A percentile compares a stretch with the other conserved stretches of the same genome.
phyloP scores from a whole-genome alignment of 2,329 filamentous ascomycete genomes.

The Penicillium palitans region DNA sequence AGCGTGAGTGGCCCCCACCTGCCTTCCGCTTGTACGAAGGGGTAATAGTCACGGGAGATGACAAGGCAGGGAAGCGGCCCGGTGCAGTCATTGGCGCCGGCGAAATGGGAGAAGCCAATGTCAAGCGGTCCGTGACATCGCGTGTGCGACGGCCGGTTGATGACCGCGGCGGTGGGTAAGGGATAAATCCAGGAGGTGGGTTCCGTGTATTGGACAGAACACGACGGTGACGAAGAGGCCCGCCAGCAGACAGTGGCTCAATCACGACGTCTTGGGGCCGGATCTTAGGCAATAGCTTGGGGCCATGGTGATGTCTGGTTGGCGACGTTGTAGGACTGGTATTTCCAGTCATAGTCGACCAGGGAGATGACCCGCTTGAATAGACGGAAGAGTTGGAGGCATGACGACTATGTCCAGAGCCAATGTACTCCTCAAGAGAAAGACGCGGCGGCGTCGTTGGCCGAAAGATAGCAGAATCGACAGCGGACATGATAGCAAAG shows the following conservation, averaged over 20 bases:
- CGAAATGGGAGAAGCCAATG: conserved; percentile 49
- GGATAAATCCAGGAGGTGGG: conserved; percentile 51
- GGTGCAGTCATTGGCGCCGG: conserved; percentile 39
- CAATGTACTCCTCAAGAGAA: conserved; percentile 35
- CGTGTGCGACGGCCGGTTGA: conserved; percentile 48
- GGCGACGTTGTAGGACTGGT: conserved; percentile 70
- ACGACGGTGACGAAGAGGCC: conserved; percentile 59
- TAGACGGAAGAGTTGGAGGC: conserved; percentile 66
- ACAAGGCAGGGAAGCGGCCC: conserved; percentile 50
- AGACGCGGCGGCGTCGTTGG: conserved; percentile 47
- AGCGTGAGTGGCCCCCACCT: conserved; percentile 52
- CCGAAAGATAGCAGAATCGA: conserved; percentile 45
- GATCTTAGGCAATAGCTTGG: conserved; percentile 80
- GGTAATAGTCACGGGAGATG: conserved; percentile 62
- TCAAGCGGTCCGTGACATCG: conserved; percentile 47
- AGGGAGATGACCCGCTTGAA: conserved; percentile 67
- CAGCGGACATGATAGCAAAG: conserved; percentile 43
- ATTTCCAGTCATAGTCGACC: conserved; percentile 66
- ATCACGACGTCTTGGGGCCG: conserved; percentile 79
- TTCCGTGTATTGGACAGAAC: conserved; percentile 56
- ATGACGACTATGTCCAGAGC: conserved; percentile 57
- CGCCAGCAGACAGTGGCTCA: conserved; percentile 54
- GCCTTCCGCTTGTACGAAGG: conserved; percentile 44
- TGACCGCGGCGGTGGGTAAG: conserved; percentile 50
- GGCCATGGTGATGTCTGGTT: conserved; percentile 71